A percentile compares a stretch with the other conserved stretches of the same genome.
Evolutionary conservation across 805 yeast species (phyloP).

Genomic region (Candida suzukii): DNA sequence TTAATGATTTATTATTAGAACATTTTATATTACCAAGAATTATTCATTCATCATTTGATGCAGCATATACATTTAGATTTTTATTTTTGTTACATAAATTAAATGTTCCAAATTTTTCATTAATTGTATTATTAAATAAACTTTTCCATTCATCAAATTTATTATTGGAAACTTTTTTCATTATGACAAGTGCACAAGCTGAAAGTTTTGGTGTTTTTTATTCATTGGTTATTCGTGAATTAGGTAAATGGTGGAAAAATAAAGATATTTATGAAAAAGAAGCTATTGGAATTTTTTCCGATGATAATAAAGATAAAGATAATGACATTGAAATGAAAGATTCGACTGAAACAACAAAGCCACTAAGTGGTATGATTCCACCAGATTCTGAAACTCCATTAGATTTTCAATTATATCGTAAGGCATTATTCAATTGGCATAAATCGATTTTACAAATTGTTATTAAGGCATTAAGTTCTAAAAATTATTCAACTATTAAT

Average conservation of each 20-base stretch:
- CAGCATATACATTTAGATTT: constrained; percentile 60
- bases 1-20: constrained; percentile 35
- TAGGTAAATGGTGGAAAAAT: constrained; percentile 31
- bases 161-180: constrained; percentile 52
- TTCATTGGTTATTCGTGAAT: constrained; percentile 42
- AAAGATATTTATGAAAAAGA: constrained; percentile 23
- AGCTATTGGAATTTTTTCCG: constrained; percentile 15
- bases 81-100: constrained; percentile 41
- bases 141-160: constrained; percentile 38
- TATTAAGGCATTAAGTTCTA: constrained; percentile 33
- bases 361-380: constrained; percentile 14
- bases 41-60: constrained; percentile 76
- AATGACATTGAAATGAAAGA: constrained; percentile 3
- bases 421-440: constrained; percentile 50
- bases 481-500: constrained; percentile 70
- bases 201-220: constrained; percentile 77
- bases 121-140: constrained; percentile 34
- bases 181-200: constrained; percentile 70
- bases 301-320: constrained; percentile 1
- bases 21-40: constrained; percentile 70
- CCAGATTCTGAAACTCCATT: constrained; percentile 10
- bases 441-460: constrained; percentile 36
- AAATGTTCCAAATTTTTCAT: constrained; percentile 26
- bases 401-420: constrained; percentile 25
- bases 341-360: no score